Evolutionary conservation across 805 yeast genomes (phyloP).

Genomic region (Metschnikowia chrysomelidarum): DNA sequence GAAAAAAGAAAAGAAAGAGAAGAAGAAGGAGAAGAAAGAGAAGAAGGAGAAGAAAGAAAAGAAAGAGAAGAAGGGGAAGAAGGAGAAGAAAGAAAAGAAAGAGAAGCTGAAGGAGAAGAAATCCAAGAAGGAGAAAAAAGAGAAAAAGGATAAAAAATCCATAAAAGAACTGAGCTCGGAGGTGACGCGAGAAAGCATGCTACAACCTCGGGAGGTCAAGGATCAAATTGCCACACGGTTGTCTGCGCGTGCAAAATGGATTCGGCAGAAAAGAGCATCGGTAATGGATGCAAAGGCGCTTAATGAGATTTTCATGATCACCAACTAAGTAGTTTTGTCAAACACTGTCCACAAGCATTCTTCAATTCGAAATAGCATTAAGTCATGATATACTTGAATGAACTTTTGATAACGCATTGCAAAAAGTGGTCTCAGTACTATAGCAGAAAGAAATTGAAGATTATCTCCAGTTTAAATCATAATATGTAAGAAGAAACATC

Average conservation of each 20-base stretch:
- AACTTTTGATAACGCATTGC: too few species aligned
- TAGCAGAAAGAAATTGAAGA: too few species aligned
- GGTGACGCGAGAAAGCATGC: conserved; percentile 26
- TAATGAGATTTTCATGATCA: conserved; percentile 90
- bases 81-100: conserved; percentile 22
- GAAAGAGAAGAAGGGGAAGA: conserved; percentile 34
- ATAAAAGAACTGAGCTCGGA: conserved; percentile 26
- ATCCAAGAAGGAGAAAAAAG: conserved; percentile 19
- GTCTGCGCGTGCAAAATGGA: conserved; percentile 81
- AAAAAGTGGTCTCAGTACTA: too few species aligned
- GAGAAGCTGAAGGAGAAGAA: conserved; percentile 20
- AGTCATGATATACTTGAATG: too few species aligned
- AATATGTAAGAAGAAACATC: too few species aligned
- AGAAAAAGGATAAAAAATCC: conserved; percentile 17
- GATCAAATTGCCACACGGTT: conserved; percentile 32
- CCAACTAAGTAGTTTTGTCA: conserved; percentile 31
- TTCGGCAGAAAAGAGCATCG: conserved; percentile 87
- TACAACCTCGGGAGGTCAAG: conserved; percentile 19
- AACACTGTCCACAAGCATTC: not conserved
- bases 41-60: conserved; percentile 19
- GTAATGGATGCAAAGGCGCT: conserved; percentile 85
- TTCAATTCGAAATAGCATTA: too few species aligned
- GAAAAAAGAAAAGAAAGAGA: conserved; percentile 7
- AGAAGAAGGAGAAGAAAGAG: conserved; percentile 12
- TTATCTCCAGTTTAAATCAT: too few species aligned